Evolutionary conservation across 768 basidiomycete genomes (phyloP), one percentile per base, ranked within the genome.

Genomic region (Boletellus ananas): DNA sequence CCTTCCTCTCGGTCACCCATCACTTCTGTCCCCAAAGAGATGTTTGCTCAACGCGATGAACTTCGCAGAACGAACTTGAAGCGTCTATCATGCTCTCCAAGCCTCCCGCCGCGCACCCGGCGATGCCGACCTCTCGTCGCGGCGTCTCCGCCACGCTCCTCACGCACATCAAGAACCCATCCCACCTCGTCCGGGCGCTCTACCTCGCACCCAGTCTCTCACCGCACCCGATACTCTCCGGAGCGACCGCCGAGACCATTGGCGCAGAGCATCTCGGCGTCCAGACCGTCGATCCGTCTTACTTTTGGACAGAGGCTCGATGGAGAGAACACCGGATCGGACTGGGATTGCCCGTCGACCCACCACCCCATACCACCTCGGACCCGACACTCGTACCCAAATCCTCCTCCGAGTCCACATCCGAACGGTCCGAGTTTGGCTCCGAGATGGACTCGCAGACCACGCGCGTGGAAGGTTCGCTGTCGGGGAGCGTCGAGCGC

Each of bases 301-400:
- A 93, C 61, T 91, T 85, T 68, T 90, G 79, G 66, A 91, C 90
- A 0, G 74, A 81, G 52, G 68, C 72, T 17, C 73, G 90, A 33
- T 93, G 90, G 90, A 75, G 70, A 45, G 85, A 92, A 61, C 90
- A 92, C 61, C 72, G 87, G 36, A 74, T 78, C 10, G 89, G 81
- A 3, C 71, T 90, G 3, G 87, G 85, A 2, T 72, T 90, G 13
- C 88, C 88, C 3, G 87, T 84, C 41, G 81, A 81, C 39, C 62
- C 64, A 14, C 49, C 55, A 2, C 27, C 56, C 3, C 57, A 59
- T 11, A 29, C 58, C 35, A 47, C 60, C n/a, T 50, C 54, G 0
- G 46, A 43, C 10, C 29, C 29, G 2, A 7, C 29, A 29, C 29
- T 4, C 29, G 23, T 6, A 23, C 23, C 23, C 6, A 23, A 6